These are phyloP conservation scores for Cyclotella cryptica DNA, from an alignment of 108 stramenopile genomes.

Conservation along the genomic window DNA sequence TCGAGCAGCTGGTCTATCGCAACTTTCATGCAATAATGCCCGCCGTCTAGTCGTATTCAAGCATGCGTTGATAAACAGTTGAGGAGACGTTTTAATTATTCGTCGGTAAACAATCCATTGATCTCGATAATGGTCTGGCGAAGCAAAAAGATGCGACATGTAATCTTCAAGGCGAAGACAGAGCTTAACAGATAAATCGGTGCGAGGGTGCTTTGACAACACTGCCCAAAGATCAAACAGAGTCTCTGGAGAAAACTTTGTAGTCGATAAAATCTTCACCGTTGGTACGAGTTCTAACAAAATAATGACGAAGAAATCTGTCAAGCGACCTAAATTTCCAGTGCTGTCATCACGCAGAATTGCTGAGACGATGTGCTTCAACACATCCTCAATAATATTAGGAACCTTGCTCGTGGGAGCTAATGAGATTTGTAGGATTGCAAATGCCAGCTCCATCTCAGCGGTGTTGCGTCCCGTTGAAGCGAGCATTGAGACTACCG, in stretches of 20 bases:
- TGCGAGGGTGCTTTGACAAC: constrained; percentile 18
- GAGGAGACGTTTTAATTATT: constrained; percentile 27
- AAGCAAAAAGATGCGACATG: constrained; percentile 23
- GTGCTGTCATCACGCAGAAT: neutral
- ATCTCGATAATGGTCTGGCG: constrained; percentile 9
- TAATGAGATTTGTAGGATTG: constrained; percentile 3
- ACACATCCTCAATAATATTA: constrained; percentile 5
- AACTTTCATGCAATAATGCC: neutral
- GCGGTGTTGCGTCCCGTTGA: neutral
- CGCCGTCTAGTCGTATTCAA: constrained; percentile 23
- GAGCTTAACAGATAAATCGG: constrained; percentile 15
- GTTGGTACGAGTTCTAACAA: constrained; percentile 13
- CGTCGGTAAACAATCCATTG: constrained; percentile 34
- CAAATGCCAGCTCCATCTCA: neutral
- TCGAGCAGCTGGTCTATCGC: too few species aligned
- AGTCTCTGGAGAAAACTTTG: constrained; percentile 7
- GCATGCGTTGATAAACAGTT: constrained; percentile 23
- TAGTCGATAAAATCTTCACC: neutral
- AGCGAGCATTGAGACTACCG: neutral
- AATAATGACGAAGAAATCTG: constrained; percentile 36
- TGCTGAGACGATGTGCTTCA: neutral
- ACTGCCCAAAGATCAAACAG: constrained; percentile 43
- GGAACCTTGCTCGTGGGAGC: neutral
- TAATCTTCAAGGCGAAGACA: constrained; percentile 26
- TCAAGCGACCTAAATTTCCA: neutral